These are phyloP conservation scores for Podaxis sp. DNA, from an alignment of 768 basidiomycete species.

Conservation along the genomic window DNA sequence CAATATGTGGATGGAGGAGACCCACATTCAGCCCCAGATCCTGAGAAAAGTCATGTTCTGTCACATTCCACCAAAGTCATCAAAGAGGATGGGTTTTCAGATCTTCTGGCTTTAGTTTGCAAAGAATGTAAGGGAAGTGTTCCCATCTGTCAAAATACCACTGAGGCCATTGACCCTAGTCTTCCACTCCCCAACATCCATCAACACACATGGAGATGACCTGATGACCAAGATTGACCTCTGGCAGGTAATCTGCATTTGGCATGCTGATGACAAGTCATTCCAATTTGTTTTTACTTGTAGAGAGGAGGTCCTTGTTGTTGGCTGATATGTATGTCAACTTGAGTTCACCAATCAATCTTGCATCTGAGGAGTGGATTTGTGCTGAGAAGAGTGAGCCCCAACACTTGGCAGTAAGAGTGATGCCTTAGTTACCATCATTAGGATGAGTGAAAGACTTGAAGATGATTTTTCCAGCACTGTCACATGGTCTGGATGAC, in stretches of 20 bases:
- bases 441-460: neutral
- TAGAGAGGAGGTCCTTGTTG: neutral
- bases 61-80: conserved; percentile 6
- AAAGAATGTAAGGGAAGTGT: neutral
- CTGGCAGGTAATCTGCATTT: conserved; percentile 1
- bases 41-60: neutral
- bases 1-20: neutral
- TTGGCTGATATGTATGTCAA: neutral
- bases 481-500: too few relatives aligned
- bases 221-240: conserved; percentile 1
- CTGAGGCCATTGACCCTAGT: conserved; percentile 9
- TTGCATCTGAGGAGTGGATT: neutral
- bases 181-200: neutral
- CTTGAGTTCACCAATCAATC: neutral
- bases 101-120: neutral
- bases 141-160: conserved; percentile 7
- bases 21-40: neutral
- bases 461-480: neutral
- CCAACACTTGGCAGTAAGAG: neutral
- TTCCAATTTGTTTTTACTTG: neutral
- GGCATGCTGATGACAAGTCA: neutral
- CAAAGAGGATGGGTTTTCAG: neutral
- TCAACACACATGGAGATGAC: neutral
- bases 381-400: neutral
- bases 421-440: neutral